Percentiles rank a stretch among this genome's conserved stretches.
phyloP scores from a whole-genome alignment of 139 green algal genomes.

The Auxenochlorella protothecoides region DNA sequence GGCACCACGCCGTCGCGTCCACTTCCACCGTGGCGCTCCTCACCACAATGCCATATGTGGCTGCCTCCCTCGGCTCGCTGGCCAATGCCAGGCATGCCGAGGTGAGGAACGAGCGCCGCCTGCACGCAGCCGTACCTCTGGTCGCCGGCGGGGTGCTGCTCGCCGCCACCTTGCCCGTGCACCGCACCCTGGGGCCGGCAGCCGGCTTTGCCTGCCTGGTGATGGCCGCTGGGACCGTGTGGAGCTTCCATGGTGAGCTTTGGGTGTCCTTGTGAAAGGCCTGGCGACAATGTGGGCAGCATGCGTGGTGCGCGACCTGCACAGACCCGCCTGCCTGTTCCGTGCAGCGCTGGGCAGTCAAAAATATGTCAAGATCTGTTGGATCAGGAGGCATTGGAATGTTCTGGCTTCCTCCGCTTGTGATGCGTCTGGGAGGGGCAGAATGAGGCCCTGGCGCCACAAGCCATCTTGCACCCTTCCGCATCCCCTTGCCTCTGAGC shows the following conservation, averaged over 20 bases:
- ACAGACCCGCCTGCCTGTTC: no score
- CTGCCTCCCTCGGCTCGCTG: slow-evolving; percentile 14
- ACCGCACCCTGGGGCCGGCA: neutral
- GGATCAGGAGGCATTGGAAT: neutral
- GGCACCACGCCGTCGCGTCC: no score
- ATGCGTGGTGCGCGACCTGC: no score
- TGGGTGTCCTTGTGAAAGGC: neutral
- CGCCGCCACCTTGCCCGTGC: slow-evolving; percentile 1
- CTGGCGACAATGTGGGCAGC: neutral
- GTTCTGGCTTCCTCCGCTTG: neutral
- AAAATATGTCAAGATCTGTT: neutral
- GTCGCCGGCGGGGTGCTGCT: slow-evolving; percentile 1
- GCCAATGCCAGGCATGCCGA: slow-evolving; percentile 13
- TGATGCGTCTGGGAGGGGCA: no score
- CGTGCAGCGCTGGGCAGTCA: neutral
- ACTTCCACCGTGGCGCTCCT: slow-evolving; percentile 10
- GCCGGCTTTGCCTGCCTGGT: slow-evolving; percentile 18
- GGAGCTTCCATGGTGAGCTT: slow-evolving; percentile 25
- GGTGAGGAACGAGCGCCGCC: slow-evolving; percentile 16
- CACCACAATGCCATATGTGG: slow-evolving; percentile 12
- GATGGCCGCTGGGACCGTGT: slow-evolving; percentile 11
- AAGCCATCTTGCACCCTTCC: no score
- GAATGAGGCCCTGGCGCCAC: no score
- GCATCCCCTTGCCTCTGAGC: no score
- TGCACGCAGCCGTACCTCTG: slow-evolving; percentile 10